Evolutionary conservation across 768 basidiomycete genomes (phyloP).

Genomic region (Chlorophyllum brunneum): DNA sequence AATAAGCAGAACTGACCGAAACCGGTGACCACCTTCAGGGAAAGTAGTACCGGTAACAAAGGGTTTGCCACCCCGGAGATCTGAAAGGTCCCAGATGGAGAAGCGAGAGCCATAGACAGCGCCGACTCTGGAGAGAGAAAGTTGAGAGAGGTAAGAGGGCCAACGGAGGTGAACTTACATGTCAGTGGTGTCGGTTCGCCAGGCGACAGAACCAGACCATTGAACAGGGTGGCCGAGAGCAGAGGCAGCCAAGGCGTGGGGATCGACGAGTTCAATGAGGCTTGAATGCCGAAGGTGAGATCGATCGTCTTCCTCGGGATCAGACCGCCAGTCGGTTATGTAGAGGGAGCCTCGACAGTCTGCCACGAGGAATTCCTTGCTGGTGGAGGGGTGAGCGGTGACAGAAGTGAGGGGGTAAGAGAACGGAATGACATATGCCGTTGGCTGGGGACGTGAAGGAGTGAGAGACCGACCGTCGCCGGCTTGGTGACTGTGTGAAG

Average conservation of each 20-base stretch:
- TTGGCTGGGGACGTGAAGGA: constrained; percentile 58
- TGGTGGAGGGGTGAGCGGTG: constrained; percentile 63
- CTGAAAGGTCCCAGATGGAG: constrained; percentile 72
- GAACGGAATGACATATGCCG: constrained; percentile 73
- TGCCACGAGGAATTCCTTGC: constrained; percentile 77
- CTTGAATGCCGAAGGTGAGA: constrained; percentile 59
- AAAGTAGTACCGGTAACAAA: constrained; percentile 57
- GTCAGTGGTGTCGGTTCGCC: constrained; percentile 67
- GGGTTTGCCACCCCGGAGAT: constrained; percentile 72
- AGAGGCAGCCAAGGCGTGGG: constrained; percentile 53
- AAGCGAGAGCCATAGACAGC: constrained; percentile 71
- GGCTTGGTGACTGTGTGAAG: constrained; percentile 30
- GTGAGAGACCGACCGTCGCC: constrained; percentile 26
- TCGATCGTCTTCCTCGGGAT: constrained; percentile 51
- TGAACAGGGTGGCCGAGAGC: constrained; percentile 40
- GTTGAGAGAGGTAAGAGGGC: constrained; percentile 4
- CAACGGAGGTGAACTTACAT: constrained; percentile 47
- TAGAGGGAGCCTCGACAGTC: constrained; percentile 73
- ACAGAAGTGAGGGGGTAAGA: constrained; percentile 69
- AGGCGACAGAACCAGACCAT: constrained; percentile 60
- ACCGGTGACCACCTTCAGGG: constrained; percentile 61
- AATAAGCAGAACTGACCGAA: constrained; percentile 47
- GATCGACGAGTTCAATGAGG: constrained; percentile 71
- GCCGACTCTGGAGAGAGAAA: constrained; percentile 50
- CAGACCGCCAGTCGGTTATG: constrained; percentile 80